These are phyloP conservation scores for Bretschneidera sinensis DNA, from an alignment of 345 rosid genomes.

Conservation along the genomic window DNA sequence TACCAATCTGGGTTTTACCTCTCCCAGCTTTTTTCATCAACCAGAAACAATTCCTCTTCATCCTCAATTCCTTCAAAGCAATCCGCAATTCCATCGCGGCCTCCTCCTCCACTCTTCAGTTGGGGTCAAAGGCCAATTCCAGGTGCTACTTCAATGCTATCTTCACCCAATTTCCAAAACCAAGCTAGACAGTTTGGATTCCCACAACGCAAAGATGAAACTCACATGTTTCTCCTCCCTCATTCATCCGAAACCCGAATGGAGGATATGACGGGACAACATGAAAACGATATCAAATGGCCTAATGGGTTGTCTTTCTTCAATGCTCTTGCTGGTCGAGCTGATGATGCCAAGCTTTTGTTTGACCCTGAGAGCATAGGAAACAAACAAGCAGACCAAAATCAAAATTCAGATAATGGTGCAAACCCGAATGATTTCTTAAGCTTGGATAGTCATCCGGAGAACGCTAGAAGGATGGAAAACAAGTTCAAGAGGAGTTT, in stretches of 20 bases:
- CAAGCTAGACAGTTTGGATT: constrained; percentile 44
- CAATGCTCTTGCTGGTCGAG: constrained; percentile 70
- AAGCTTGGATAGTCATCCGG: constrained; percentile 67
- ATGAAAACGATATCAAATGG: constrained; percentile 86
- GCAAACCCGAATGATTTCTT: constrained; percentile 60
- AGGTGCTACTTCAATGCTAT: constrained; percentile 46
- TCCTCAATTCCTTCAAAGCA: constrained; percentile 50
- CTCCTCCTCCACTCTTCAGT: constrained; percentile 53
- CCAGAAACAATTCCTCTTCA: constrained; percentile 46
- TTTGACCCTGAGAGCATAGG: constrained; percentile 54
- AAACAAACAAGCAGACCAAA: constrained; percentile 38
- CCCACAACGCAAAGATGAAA: constrained; percentile 59
- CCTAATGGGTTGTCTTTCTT: constrained; percentile 77
- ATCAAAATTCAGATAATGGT: constrained; percentile 44
- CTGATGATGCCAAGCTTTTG: constrained; percentile 69
- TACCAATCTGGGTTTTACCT: constrained; percentile 92
- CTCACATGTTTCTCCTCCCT: constrained; percentile 69
- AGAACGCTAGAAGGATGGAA: constrained; percentile 40
- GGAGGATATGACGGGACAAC: constrained; percentile 61
- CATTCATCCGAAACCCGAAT: constrained; percentile 40
- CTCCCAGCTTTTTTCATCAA: constrained; percentile 81
- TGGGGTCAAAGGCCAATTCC: constrained; percentile 62
- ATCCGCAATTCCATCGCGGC: constrained; percentile 50
- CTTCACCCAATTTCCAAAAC: constrained; percentile 59
- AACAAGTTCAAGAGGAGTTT: constrained; percentile 77